phyloP scores from a whole-genome alignment of 495 filamentous ascomycete species.

The Trichoderma gamsii region DNA sequence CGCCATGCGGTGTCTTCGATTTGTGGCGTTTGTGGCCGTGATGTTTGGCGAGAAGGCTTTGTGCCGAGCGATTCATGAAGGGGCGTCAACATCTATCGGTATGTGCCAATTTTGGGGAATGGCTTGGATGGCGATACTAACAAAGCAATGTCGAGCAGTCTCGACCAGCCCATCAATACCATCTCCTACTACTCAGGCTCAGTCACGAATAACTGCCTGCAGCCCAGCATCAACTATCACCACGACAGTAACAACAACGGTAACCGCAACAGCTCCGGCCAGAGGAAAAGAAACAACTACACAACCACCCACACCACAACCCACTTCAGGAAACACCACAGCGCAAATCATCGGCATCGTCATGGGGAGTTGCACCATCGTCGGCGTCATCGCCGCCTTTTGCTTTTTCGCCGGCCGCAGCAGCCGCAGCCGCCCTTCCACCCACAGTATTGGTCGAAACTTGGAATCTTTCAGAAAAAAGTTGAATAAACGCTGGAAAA shows the following conservation, averaged over 20 bases:
- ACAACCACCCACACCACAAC: slow-evolving; percentile 54
- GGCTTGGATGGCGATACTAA: not conserved
- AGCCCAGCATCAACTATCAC: not conserved
- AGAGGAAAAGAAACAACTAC: slow-evolving; percentile 21
- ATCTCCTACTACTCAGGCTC: not conserved
- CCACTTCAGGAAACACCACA: slow-evolving; percentile 45
- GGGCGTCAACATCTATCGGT: not conserved
- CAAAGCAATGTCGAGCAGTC: not conserved
- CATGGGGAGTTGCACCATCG: slow-evolving; percentile 36
- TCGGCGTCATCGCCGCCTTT: slow-evolving; percentile 32
- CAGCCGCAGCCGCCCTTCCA: slow-evolving; percentile 20
- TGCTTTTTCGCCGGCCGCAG: slow-evolving; percentile 39
- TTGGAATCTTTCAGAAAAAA: not conserved
- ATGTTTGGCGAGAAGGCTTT: not conserved
- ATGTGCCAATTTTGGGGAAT: not conserved
- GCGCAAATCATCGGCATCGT: slow-evolving; percentile 46
- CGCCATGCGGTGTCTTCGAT: not conserved
- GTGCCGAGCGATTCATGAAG: not conserved
- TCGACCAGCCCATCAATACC: not conserved
- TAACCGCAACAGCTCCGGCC: slow-evolving; percentile 28
- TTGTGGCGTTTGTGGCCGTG: not conserved
- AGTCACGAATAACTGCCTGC: not conserved
- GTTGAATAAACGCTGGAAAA: too few species aligned
- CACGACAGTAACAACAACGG: slow-evolving; percentile 24
- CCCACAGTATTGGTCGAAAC: not conserved